Evolutionary conservation across 75 land plant genomes (phyloP).

Genomic region (Selaginella moellendorffii): DNA sequence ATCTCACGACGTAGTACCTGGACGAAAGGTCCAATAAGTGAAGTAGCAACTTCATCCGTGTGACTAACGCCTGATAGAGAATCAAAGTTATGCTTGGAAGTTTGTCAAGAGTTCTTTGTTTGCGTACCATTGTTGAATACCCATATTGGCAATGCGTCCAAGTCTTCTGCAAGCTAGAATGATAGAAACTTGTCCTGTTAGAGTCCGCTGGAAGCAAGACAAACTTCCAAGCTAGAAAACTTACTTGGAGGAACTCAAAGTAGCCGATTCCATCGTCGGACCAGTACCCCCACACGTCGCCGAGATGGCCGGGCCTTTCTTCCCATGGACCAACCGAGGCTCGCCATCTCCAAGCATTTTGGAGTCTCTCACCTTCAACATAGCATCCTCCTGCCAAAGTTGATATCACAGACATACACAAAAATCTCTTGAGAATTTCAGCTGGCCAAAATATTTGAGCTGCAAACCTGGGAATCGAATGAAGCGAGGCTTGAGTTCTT

Average conservation of each 20-base stretch:
- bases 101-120: too few species aligned
- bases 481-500: slow-evolving; percentile 48
- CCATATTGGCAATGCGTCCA: slow-evolving; percentile 71
- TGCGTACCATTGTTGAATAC: slow-evolving; percentile 76
- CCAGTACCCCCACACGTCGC: slow-evolving; percentile 98
- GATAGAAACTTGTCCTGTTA: background rate
- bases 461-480: slow-evolving; percentile 64
- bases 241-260: slow-evolving; percentile 81
- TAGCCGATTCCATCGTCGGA: slow-evolving; percentile 95
- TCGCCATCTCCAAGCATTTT: slow-evolving; percentile 91
- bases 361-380: slow-evolving; percentile 76
- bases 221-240: background rate
- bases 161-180: slow-evolving; percentile 76
- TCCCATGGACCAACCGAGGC: slow-evolving; percentile 81
- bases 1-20: slow-evolving; percentile 26
- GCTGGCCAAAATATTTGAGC: too few species aligned
- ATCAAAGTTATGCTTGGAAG: background rate
- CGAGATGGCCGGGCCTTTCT: slow-evolving; percentile 91
- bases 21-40: slow-evolving; percentile 53
- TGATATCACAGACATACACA: too few species aligned
- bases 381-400: slow-evolving; percentile 78
- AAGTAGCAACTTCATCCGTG: slow-evolving; percentile 45
- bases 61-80: slow-evolving; percentile 65
- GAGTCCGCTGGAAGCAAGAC: background rate
- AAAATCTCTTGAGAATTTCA: too few species aligned